Evolutionary conservation across 73 alveolate species (phyloP).

Genomic region (Diophrys sp.): DNA sequence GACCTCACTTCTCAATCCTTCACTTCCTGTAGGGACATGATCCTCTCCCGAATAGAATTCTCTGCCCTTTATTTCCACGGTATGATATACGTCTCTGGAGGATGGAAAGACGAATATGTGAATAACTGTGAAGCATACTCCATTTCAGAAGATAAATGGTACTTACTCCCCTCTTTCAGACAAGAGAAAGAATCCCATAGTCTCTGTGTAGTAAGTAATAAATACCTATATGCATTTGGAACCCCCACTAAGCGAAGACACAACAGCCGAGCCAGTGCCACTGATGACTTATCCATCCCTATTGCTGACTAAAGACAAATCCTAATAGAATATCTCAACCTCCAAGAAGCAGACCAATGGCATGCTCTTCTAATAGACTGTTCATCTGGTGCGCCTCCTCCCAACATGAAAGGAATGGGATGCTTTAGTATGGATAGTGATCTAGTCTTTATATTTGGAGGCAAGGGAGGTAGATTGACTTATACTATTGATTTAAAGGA

Average conservation of each 20-base stretch:
- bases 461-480: neutral
- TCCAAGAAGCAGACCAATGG: neutral
- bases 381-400: neutral
- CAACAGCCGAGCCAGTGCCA: neutral
- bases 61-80: conserved; percentile 5
- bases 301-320: neutral
- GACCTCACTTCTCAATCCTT: neutral
- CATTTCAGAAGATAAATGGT: conserved; percentile 2
- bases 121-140: conserved; percentile 7
- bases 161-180: conserved; percentile 1
- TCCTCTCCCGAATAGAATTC: neutral
- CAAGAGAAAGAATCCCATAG: conserved; percentile 1
- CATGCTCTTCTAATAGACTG: neutral
- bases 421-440: neutral
- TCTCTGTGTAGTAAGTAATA: neutral
- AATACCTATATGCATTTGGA: conserved; percentile 5
- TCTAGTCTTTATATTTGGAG: neutral
- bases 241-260: neutral
- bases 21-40: neutral
- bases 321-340: conserved; percentile 7
- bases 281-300: neutral
- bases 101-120: neutral
- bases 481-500: neutral
- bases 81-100: conserved; percentile 8
- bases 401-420: neutral